phyloP scores from a whole-genome alignment of 805 yeast genomes.

The Kluyveromyces siamensis region DNA sequence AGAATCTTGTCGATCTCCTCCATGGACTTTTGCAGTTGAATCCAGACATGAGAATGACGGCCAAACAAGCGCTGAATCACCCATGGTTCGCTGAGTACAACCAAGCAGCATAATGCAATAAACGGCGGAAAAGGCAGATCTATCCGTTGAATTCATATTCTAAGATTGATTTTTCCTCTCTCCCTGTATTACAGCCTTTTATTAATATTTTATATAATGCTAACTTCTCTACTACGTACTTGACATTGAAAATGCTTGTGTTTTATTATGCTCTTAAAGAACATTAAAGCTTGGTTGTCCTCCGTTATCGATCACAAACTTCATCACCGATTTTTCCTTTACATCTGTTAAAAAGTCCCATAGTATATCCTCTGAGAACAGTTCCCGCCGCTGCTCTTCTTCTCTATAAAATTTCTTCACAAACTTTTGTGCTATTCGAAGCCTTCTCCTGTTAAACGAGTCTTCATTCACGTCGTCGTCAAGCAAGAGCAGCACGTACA shows the following conservation, averaged over 20 bases:
- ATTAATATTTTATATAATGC: no score
- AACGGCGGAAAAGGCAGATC: no score
- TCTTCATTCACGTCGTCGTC: constrained; percentile 4
- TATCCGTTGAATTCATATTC: no score
- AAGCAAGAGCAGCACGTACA: constrained; percentile 5
- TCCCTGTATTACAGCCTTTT: neutral
- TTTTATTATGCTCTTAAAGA: constrained; percentile 7
- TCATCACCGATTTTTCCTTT: constrained; percentile 13
- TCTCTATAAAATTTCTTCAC: constrained; percentile 8
- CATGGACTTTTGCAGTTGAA: constrained; percentile 38
- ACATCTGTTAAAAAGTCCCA: constrained; percentile 14
- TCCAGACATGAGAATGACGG: constrained; percentile 45
- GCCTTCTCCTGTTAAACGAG: constrained; percentile 2
- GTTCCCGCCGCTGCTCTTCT: neutral
- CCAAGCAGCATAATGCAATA: constrained; percentile 1
- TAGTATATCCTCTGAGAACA: constrained; percentile 14
- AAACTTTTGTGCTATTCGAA: constrained; percentile 6
- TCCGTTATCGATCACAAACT: constrained; percentile 13
- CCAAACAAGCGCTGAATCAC: constrained; percentile 43
- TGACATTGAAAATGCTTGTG: neutral
- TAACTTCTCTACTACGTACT: neutral
- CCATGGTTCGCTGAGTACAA: constrained; percentile 31
- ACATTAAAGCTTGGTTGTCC: constrained; percentile 19
- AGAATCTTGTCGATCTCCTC: constrained; percentile 22
- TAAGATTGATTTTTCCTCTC: no score